A percentile compares a stretch with the other conserved stretches of the same genome.
These are phyloP conservation scores for Prunus salicina DNA, from an alignment of 306 rosid genomes.

Conservation along the genomic window DNA sequence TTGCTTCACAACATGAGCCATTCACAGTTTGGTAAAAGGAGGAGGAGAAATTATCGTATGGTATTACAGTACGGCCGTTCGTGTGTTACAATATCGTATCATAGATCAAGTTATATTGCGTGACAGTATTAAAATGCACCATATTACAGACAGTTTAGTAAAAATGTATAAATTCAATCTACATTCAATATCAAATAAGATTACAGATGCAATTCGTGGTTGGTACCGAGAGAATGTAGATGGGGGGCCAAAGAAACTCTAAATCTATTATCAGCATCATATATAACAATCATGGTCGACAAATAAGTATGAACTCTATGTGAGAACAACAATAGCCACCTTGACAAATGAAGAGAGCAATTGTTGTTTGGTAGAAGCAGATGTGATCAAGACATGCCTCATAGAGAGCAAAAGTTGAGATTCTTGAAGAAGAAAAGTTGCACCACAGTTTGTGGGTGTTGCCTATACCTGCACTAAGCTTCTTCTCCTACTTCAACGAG, in stretches of 20 bases:
- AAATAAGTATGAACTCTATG: slow-evolving; percentile 6
- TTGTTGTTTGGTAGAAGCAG: neutral
- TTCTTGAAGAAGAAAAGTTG: slow-evolving; percentile 1
- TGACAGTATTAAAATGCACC: neutral
- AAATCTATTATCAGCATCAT: neutral
- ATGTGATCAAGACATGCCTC: slow-evolving; percentile 9
- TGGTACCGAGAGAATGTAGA: neutral
- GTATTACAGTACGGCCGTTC: no score
- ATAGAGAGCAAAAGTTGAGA: neutral
- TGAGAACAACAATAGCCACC: slow-evolving; percentile 13
- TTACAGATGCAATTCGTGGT: neutral
- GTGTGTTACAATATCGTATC: no score
- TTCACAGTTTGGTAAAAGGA: neutral
- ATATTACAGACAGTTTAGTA: neutral
- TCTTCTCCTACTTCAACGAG: slow-evolving; percentile 66
- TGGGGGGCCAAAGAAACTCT: neutral
- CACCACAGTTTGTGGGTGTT: neutral
- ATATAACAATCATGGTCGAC: slow-evolving; percentile 9
- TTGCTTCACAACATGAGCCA: neutral
- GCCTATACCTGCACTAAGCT: slow-evolving; percentile 25
- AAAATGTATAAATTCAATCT: neutral
- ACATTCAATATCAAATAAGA: neutral
- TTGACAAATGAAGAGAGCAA: neutral
- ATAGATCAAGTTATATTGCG: no score
- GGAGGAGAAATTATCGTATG: neutral